These are phyloP conservation scores for Candida tetrigidarum DNA, from an alignment of 1,139 yeast species.

Conservation along the genomic window DNA sequence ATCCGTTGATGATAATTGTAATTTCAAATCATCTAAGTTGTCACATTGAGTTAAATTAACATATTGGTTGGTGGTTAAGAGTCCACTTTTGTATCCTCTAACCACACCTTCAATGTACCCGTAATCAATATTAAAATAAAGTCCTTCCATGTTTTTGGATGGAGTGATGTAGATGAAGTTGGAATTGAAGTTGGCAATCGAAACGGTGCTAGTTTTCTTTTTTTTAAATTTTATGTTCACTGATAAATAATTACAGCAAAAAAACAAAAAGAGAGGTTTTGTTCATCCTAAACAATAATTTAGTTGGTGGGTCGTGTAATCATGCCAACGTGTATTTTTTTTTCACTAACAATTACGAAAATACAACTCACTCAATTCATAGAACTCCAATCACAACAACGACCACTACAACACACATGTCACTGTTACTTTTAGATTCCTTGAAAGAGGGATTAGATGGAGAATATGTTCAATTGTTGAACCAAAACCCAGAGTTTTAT, in stretches of 20 bases:
- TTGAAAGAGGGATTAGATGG: slow-evolving; percentile 26
- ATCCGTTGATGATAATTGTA: slow-evolving; percentile 94
- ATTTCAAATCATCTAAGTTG: slow-evolving; percentile 87
- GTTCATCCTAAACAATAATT: too few species aligned
- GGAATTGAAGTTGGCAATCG: neutral
- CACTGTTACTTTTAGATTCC: slow-evolving; percentile 27
- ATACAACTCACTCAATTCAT: too few species aligned
- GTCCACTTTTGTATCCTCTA: slow-evolving; percentile 90
- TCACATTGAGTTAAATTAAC: slow-evolving; percentile 96
- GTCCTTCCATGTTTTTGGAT: slow-evolving; percentile 25
- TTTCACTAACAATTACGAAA: neutral
- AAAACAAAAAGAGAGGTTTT: neutral
- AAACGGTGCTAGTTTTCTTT: too few species aligned
- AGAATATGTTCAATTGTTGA: slow-evolving; percentile 15
- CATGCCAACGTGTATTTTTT: slow-evolving; percentile 1
- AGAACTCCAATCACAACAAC: neutral
- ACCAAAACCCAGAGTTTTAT: slow-evolving; percentile 18
- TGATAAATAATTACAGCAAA: too few species aligned
- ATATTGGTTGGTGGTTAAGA: slow-evolving; percentile 78
- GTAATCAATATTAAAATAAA: slow-evolving; percentile 74
- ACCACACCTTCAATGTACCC: slow-evolving; percentile 96
- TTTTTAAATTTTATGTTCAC: too few species aligned
- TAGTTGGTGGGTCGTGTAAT: neutral
- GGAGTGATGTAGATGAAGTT: neutral
- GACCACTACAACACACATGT: slow-evolving; percentile 17